Evolutionary conservation across 441 rosid species (phyloP).

Genomic region (Gossypium lobatum): DNA sequence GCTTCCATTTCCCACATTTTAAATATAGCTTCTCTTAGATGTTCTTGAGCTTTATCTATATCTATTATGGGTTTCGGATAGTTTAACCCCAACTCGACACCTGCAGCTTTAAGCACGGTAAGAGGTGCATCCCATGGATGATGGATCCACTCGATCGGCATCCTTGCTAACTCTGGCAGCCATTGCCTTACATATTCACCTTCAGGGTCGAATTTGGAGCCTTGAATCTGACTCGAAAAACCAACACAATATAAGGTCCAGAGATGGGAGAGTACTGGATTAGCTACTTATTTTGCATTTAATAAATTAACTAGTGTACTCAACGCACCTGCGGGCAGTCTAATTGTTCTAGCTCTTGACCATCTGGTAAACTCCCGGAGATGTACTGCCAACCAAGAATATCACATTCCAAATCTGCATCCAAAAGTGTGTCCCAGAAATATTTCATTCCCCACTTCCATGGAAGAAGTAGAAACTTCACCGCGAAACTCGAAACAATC

Average conservation of each 20-base stretch:
- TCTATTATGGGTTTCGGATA: constrained; percentile 74
- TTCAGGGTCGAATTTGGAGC: constrained; percentile 67
- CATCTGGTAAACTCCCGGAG: constrained; percentile 89
- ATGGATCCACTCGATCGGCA: constrained; percentile 90
- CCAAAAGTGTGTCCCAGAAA: constrained; percentile 89
- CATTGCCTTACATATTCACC: constrained; percentile 85
- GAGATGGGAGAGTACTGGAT: background rate
- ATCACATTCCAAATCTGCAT: constrained; percentile 82
- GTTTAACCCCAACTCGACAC: constrained; percentile 77
- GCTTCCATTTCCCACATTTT: constrained; percentile 75
- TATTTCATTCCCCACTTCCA: constrained; percentile 99
- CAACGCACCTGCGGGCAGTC: constrained; percentile 68
- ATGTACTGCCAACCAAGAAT: constrained; percentile 95
- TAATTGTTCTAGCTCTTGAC: constrained; percentile 80
- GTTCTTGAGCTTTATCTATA: constrained; percentile 48
- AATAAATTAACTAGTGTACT: constrained; percentile 1
- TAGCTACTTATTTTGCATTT: constrained; percentile 25
- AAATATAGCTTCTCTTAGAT: constrained; percentile 58
- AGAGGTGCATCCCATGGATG: constrained; percentile 87
- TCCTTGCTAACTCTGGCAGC: constrained; percentile 86
- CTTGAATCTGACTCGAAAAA: constrained; percentile 57
- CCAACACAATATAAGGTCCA: constrained; percentile 13
- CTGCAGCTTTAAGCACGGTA: constrained; percentile 58
- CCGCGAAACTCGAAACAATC: constrained; percentile 78
- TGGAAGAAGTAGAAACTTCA: constrained; percentile 80